Conservation (phyloP, 352 stramenopile genomes). For the Thraustochytrium striatum region DNA sequence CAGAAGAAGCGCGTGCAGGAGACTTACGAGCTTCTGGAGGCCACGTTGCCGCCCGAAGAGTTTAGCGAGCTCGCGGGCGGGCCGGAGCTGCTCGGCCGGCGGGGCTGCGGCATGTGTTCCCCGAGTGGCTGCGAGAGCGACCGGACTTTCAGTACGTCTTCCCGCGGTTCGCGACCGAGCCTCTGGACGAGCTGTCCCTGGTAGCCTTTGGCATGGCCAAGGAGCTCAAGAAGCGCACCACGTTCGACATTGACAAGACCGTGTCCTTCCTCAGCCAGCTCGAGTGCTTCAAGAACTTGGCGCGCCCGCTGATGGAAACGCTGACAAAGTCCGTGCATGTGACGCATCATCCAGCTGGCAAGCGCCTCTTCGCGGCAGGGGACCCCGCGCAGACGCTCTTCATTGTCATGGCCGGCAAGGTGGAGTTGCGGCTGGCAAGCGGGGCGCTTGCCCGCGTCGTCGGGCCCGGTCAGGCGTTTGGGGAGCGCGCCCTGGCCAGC, state of each 20-base stretch:
- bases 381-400: conserved; percentile 12
- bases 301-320: background rate
- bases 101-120: no score
- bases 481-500: background rate
- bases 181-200: background rate
- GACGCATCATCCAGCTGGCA: background rate
- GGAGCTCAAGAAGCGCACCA: conserved; percentile 24
- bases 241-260: conserved; percentile 36
- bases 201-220: conserved; percentile 39
- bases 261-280: conserved; percentile 1
- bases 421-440: no score
- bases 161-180: conserved; percentile 3
- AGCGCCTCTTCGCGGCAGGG: background rate
- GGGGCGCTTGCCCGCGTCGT: no score
- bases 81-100: no score
- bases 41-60: background rate
- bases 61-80: background rate
- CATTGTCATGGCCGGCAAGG: conserved; percentile 5
- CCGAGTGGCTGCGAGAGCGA: conserved; percentile 2
- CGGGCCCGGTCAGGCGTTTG: background rate
- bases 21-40: background rate
- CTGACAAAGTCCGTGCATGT: conserved; percentile 27
- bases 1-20: conserved; percentile 3
- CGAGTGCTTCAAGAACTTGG: background rate
- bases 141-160: conserved; percentile 41